Percentiles rank a stretch among this genome's conserved stretches.
Evolutionary conservation across 768 basidiomycete species (phyloP).

Genomic region (Podaxis mareebaensis): DNA sequence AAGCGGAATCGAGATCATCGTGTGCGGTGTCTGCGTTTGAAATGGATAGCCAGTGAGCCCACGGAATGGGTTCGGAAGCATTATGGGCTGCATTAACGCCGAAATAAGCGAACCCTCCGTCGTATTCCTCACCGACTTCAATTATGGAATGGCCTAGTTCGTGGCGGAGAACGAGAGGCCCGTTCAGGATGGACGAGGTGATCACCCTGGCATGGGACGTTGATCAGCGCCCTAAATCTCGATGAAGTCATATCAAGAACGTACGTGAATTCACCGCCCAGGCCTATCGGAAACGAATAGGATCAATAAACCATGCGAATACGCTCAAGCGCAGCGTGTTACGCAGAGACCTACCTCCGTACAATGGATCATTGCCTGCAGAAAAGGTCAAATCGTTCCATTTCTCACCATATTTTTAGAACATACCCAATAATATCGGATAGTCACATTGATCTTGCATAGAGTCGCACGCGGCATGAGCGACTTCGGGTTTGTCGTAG

Average conservation of each 20-base stretch:
- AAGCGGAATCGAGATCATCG: neutral
- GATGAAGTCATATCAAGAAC: constrained; percentile 23
- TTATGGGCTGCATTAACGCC: constrained; percentile 64
- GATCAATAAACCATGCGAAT: neutral
- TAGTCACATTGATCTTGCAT: constrained; percentile 70
- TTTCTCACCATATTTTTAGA: neutral
- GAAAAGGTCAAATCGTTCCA: neutral
- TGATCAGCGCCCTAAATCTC: neutral
- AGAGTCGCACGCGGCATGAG: constrained; percentile 65
- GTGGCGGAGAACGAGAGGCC: constrained; percentile 73
- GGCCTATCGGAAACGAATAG: constrained; percentile 39
- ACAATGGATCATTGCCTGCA: constrained; percentile 74
- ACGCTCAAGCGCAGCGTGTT: neutral
- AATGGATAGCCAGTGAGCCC: constrained; percentile 71
- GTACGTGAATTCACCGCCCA: constrained; percentile 80
- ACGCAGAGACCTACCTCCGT: constrained; percentile 58
- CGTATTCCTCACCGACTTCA: constrained; percentile 81
- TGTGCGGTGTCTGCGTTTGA: constrained; percentile 19
- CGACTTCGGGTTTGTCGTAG: constrained; percentile 66
- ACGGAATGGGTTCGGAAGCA: constrained; percentile 46
- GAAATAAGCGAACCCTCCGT: constrained; percentile 73
- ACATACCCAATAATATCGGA: constrained; percentile 69
- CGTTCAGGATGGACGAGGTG: constrained; percentile 73
- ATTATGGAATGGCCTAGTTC: constrained; percentile 83
- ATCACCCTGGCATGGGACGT: constrained; percentile 51